Evolutionary conservation across 805 yeast genomes (phyloP), one percentile per base, ranked within the genome.

Genomic region (Saturnispora zaruensis): DNA sequence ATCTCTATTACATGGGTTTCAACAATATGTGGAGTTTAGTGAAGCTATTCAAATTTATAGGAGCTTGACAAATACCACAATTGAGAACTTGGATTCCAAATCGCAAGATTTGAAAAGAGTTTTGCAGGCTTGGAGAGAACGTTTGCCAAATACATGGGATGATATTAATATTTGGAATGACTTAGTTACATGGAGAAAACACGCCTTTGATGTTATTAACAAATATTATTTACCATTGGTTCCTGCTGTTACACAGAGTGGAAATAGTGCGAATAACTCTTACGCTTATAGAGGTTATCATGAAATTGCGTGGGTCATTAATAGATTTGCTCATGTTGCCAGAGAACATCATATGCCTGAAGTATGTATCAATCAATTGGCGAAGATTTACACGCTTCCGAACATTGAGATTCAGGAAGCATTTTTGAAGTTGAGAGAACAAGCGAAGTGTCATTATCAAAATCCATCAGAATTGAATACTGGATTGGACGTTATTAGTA

Each of bases 351-450:
- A 87, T 55, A 87, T 93, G 95, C 87, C 96, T 2, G 97, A 93
- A 50, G 99, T 95, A 37, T 93, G 99, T 69, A 81, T 91, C 55
- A 85, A 81, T 55, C 97, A 93, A 63, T 72, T 93, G 62, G 86
- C 96, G 2, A 85, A 90, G 73, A 93, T 93, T 50, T 93, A 93
- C 68, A 91, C 95, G 3, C 71, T 93, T 55, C 99, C 99, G 18
- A 93, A 93, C 61, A 93, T 93, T 64, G 99, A 93, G 69, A 93
- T 93, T 53, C 99, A 91, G 66, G 99, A 93, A 62, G 99, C 99
- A 0, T 93, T 93, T 69, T 70, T 93, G 70, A 93, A 93, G 64
- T 73, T 93, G 58, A 79, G 96, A 51, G 99, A 93, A 65, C 99
- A 93, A 66, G 98, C 97, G 2, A 90, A 93, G 65, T 93, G 99